phyloP scores from a whole-genome alignment of 352 stramenopile species.

The Sclerospora graminicola region DNA sequence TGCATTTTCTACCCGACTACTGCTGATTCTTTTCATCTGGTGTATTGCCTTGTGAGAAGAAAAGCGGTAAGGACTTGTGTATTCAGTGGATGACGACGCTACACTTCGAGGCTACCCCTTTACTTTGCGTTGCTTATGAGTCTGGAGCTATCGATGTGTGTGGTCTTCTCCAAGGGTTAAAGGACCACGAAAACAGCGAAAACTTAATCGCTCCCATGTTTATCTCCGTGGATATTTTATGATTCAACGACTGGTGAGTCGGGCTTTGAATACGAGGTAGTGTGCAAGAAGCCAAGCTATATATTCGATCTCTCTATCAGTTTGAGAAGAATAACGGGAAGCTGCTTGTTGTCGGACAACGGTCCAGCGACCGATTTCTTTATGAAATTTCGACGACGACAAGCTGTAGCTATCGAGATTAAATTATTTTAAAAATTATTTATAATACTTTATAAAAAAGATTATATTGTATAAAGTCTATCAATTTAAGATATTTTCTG shows the following conservation, averaged over 20 bases:
- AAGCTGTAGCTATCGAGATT: too few relatives aligned
- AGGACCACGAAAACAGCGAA: constrained; percentile 7
- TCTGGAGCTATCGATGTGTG: constrained; percentile 60
- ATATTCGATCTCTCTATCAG: constrained; percentile 33
- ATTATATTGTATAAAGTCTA: too few relatives aligned
- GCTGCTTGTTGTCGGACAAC: constrained; percentile 24
- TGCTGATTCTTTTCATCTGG: constrained; percentile 72
- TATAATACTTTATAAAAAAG: too few relatives aligned
- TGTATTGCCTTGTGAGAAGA: constrained; percentile 39
- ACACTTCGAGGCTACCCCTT: constrained; percentile 71
- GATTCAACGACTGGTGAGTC: constrained; percentile 58
- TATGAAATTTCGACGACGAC: too few relatives aligned
- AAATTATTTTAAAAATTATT: too few relatives aligned
- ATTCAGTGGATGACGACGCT: constrained; percentile 73
- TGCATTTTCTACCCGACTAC: constrained; percentile 67
- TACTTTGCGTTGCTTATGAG: constrained; percentile 55
- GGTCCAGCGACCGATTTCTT: constrained; percentile 14
- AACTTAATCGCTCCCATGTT: too few relatives aligned
- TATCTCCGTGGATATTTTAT: constrained; percentile 70
- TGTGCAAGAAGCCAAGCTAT: constrained; percentile 26
- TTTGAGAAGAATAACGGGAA: constrained; percentile 29
- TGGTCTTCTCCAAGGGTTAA: constrained; percentile 34
- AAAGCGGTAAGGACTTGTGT: constrained; percentile 44
- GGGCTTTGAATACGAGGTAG: constrained; percentile 58
- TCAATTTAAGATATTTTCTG: too few relatives aligned